These are phyloP conservation scores for Telfairia occidentalis DNA, from an alignment of 331 rosid genomes.

Conservation along the genomic window DNA sequence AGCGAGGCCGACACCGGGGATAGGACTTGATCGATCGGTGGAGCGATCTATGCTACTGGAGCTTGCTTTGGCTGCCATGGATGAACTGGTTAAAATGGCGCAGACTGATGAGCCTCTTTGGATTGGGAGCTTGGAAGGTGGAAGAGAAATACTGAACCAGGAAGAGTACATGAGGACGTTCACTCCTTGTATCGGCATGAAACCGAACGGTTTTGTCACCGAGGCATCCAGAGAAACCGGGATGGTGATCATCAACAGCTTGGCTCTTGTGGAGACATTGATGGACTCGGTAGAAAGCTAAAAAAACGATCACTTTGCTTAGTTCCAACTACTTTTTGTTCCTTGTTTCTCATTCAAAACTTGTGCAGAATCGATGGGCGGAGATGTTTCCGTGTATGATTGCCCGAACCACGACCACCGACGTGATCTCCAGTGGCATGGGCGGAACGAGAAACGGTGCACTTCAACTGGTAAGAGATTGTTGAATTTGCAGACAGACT, in stretches of 20 bases:
- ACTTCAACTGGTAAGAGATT: slow-evolving; percentile 53
- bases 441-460: slow-evolving; percentile 89
- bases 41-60: slow-evolving; percentile 78
- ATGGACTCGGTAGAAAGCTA: slow-evolving; percentile 67
- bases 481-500: background rate
- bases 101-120: slow-evolving; percentile 79
- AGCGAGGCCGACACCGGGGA: background rate
- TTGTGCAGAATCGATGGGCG: slow-evolving; percentile 69
- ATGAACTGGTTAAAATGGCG: slow-evolving; percentile 74
- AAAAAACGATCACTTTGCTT: background rate
- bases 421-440: slow-evolving; percentile 71
- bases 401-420: slow-evolving; percentile 66
- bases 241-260: slow-evolving; percentile 76
- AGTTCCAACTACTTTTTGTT: background rate
- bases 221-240: slow-evolving; percentile 89
- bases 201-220: slow-evolving; percentile 61
- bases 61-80: slow-evolving; percentile 94
- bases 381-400: slow-evolving; percentile 87
- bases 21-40: slow-evolving; percentile 38
- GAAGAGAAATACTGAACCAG: slow-evolving; percentile 54
- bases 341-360: background rate
- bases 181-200: slow-evolving; percentile 69
- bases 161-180: slow-evolving; percentile 63
- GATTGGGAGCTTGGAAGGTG: slow-evolving; percentile 57
- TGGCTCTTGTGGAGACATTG: slow-evolving; percentile 77